Evolutionary conservation across 805 yeast genomes (phyloP), one percentile per base, ranked within the genome.

Genomic region (Schwanniomyces vanrijiae): DNA sequence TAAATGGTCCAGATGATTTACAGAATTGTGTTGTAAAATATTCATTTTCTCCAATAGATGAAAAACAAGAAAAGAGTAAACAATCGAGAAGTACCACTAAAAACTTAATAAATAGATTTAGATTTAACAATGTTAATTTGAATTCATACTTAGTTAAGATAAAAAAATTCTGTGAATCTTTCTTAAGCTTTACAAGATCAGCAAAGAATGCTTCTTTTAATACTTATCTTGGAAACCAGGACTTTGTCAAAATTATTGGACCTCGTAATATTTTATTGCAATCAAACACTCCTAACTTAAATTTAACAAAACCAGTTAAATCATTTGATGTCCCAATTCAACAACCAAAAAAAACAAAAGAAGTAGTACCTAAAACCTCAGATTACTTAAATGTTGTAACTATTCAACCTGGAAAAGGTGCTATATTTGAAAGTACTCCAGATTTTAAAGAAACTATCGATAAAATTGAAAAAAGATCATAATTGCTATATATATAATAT

Each of bases 231-330:
- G 75, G 72, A 1, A 75, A 69, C 50, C 73, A 73, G 9, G 68
- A 68, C 14, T 82, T 75, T 49, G 72, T 82, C 29, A 74, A 69
- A 31, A 65, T 83, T 3, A 59, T 69, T 10, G 88, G 88, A 0
- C 87, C 87, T 9, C 68, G 84, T 39, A 71, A 71, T 21, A 47
- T 80, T 3, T 59, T 80, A 45, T 55, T 80, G 4, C 82, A 79
- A 50, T 73, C 82, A 3, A 76, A 70, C 26, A 55, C 71, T 3
- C 66, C 58, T 2, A 51, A 46, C 37, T 14, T 14, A 7, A 14
- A 14, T 14, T 5, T 31, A 7, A 54, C 49, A 20, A 40, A 47
- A 24, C 18, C 40, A 4, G 19, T 43, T 14, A 38, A 38, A 19
- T n/a, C 42, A 8, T 9, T n/a, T 28, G 26, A 10, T 3, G 9